Percentiles rank a stretch among this genome's conserved stretches.
Conservation (phyloP, 129 eudicot species). For the Daucus carota region DNA sequence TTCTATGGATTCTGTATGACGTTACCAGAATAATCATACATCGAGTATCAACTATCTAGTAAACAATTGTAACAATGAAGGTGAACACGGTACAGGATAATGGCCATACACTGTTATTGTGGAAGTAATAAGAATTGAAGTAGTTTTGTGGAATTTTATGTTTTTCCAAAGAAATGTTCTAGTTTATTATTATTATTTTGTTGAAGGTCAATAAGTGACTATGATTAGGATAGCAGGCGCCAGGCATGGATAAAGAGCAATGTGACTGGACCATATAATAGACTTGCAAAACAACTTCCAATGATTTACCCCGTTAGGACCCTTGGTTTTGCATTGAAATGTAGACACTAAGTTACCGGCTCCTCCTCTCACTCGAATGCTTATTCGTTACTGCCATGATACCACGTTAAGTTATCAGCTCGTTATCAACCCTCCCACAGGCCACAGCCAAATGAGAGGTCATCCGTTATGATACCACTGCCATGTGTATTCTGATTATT, state of each 20-base stretch:
- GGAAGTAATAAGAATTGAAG: neutral
- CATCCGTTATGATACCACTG: neutral
- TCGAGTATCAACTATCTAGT: too few relatives aligned
- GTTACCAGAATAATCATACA: neutral
- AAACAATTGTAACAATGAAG: neutral
- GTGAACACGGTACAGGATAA: neutral
- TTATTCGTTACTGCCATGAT: too few relatives aligned
- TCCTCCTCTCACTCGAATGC: neutral
- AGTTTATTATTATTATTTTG: neutral
- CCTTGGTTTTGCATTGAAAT: neutral
- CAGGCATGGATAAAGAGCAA: neutral
- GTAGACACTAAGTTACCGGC: neutral
- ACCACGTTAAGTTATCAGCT: too few relatives aligned
- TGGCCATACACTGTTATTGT: neutral
- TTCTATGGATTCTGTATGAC: neutral
- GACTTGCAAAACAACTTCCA: neutral
- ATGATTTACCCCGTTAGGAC: neutral
- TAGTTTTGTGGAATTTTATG: neutral
- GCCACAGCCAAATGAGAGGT: too few relatives aligned
- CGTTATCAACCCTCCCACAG: too few relatives aligned
- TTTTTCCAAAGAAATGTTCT: neutral
- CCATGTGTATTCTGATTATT: neutral
- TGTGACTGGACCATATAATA: conserved; percentile 6
- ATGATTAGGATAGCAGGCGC: neutral
- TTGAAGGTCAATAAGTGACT: neutral